These are phyloP conservation scores for Cajanus cajan DNA, from an alignment of 306 rosid species.

Conservation along the genomic window DNA sequence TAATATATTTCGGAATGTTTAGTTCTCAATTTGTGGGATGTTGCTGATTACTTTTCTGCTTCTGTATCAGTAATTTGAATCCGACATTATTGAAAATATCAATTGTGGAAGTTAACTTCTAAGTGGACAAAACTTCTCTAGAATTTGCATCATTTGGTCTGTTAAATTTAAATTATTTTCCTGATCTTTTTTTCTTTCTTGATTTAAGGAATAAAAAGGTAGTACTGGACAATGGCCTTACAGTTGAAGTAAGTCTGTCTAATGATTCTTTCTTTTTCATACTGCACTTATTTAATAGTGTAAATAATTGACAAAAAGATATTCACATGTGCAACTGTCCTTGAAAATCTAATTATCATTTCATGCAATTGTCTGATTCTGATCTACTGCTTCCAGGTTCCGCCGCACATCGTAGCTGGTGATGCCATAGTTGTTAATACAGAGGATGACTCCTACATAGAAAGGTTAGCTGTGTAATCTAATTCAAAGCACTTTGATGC, in stretches of 20 bases:
- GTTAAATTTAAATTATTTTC: not conserved
- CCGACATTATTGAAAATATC: constrained; percentile 11
- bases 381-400: constrained; percentile 55
- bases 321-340: not conserved
- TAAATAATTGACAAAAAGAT: not conserved
- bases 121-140: not conserved
- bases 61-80: not conserved
- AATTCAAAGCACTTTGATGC: constrained; percentile 3
- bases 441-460: constrained; percentile 72
- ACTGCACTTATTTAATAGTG: not conserved
- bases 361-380: not conserved
- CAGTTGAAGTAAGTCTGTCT: constrained; percentile 75
- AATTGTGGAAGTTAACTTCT: not conserved
- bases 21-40: not conserved
- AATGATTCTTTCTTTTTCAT: constrained; percentile 17
- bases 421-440: constrained; percentile 76
- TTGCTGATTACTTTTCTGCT: constrained; percentile 13
- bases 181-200: constrained; percentile 10
- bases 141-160: constrained; percentile 17
- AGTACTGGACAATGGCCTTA: constrained; percentile 66
- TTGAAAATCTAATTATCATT: constrained; percentile 1
- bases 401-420: constrained; percentile 68
- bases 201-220: constrained; percentile 71
- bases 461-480: constrained; percentile 56
- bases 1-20: not conserved